phyloP scores from a whole-genome alignment of 2,329 filamentous ascomycete genomes.

The Raffaelea arxii region DNA sequence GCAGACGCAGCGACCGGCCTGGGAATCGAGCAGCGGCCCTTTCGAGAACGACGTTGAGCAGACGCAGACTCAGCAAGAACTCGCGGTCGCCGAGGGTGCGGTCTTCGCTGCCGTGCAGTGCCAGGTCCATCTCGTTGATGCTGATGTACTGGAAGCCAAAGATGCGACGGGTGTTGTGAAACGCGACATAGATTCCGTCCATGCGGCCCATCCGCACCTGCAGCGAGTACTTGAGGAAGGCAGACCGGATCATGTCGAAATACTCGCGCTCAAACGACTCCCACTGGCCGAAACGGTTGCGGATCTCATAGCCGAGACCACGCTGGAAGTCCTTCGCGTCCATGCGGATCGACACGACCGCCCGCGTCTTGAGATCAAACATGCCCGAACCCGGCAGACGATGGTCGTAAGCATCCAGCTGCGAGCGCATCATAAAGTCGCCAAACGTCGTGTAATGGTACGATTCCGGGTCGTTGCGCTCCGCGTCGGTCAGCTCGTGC shows the following conservation, averaged over 20 bases:
- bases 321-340: conserved; percentile 61
- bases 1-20: conserved; percentile 62
- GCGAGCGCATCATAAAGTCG: conserved; percentile 88
- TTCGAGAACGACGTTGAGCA: conserved; percentile 74
- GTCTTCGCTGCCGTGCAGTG: conserved; percentile 70
- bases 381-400: conserved; percentile 84
- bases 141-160: conserved; percentile 96
- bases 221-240: conserved; percentile 92
- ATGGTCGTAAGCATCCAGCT: conserved; percentile 81
- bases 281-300: conserved; percentile 62
- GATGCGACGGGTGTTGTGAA: conserved; percentile 87
- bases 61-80: conserved; percentile 68
- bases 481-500: conserved; percentile 60
- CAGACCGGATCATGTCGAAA: conserved; percentile 90
- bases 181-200: conserved; percentile 97
- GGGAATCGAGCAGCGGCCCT: conserved; percentile 68
- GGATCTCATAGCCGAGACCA: conserved; percentile 81
- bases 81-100: conserved; percentile 65
- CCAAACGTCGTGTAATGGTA: conserved; percentile 83
- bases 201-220: conserved; percentile 96
- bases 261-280: conserved; percentile 94
- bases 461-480: conserved; percentile 62
- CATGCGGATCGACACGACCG: conserved; percentile 88
- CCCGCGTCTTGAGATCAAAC: conserved; percentile 93
- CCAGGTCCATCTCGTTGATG: conserved; percentile 76